Conservation (phyloP, 768 basidiomycete species). For the Porpolomopsis calyptriformis region DNA sequence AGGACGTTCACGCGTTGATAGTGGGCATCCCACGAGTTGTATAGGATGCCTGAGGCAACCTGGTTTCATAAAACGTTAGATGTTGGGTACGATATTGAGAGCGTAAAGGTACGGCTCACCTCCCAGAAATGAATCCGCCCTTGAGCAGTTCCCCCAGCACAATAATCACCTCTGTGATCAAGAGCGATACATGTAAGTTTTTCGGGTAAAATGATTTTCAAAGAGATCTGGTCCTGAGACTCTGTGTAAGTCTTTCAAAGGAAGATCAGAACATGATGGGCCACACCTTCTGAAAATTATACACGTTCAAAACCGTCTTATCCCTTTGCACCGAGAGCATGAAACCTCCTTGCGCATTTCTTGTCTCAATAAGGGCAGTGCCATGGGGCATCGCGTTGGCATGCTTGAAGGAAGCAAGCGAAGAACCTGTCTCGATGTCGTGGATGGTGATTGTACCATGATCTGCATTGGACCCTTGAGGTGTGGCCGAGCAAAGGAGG, state of each 20-base stretch:
- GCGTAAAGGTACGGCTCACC: slow-evolving; percentile 36
- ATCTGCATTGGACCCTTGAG: slow-evolving; percentile 35
- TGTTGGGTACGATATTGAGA: background rate
- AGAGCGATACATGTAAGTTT: slow-evolving; percentile 73
- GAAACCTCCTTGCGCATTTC: slow-evolving; percentile 68
- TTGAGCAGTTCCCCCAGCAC: slow-evolving; percentile 79
- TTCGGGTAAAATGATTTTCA: slow-evolving; percentile 84
- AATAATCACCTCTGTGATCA: slow-evolving; percentile 62
- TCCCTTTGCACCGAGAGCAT: slow-evolving; percentile 80
- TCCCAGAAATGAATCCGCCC: slow-evolving; percentile 96
- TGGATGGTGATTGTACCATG: slow-evolving; percentile 64
- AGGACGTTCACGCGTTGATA: slow-evolving; percentile 82
- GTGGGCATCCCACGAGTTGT: slow-evolving; percentile 89
- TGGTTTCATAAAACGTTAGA: slow-evolving; percentile 23
- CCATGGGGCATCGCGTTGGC: slow-evolving; percentile 55
- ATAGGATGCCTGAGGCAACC: slow-evolving; percentile 90
- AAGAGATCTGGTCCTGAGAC: slow-evolving; percentile 74
- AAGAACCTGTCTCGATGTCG: slow-evolving; percentile 68
- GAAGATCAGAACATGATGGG: background rate
- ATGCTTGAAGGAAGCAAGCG: slow-evolving; percentile 84
- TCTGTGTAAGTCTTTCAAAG: background rate
- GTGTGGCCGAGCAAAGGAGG: slow-evolving; percentile 51
- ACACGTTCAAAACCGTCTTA: slow-evolving; percentile 82
- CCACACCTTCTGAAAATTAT: slow-evolving; percentile 84
- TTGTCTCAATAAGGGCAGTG: slow-evolving; percentile 58